Evolutionary conservation across 2,329 filamentous ascomycete species (phyloP).

Genomic region (Sphaerostilbella broomeana): DNA sequence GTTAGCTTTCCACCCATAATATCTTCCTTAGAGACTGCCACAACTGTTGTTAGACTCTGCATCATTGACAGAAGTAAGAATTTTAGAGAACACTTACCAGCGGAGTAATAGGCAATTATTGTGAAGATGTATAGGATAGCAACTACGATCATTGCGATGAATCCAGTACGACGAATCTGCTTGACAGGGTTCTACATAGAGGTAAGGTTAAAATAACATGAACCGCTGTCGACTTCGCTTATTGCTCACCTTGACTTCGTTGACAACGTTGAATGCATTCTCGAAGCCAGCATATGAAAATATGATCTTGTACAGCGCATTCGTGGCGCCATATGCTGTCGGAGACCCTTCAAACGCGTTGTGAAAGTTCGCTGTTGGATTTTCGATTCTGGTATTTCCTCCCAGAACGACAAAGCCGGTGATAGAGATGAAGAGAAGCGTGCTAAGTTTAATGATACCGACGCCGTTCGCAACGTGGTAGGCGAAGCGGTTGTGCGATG

Average conservation of each 20-base stretch:
- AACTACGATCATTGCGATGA: conserved; percentile 44
- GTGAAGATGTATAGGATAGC: conserved; percentile 50
- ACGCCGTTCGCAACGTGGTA: conserved; percentile 50
- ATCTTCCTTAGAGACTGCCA: conserved; percentile 42
- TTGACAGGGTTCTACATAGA: conserved; percentile 44
- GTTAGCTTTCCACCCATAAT: conserved; percentile 47
- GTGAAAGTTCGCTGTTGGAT: conserved; percentile 31
- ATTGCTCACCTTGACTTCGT: conserved; percentile 35
- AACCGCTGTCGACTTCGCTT: not conserved
- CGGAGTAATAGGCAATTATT: conserved; percentile 56
- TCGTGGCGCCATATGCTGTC: conserved; percentile 29
- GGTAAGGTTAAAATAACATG: not conserved
- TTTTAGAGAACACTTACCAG: conserved; percentile 25
- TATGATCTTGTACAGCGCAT: conserved; percentile 51
- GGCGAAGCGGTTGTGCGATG: conserved; percentile 52
- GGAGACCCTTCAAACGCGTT: conserved; percentile 31
- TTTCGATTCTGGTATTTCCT: conserved; percentile 25
- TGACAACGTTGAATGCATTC: conserved; percentile 57
- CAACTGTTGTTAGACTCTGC: not conserved
- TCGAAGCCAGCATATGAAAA: conserved; percentile 52
- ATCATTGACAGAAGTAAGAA: not conserved
- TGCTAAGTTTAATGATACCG: conserved; percentile 53
- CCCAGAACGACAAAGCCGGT: conserved; percentile 55
- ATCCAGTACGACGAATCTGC: conserved; percentile 44
- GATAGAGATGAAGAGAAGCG: conserved; percentile 55